These are phyloP conservation scores for Botryobasidium botryosum DNA, from an alignment of 768 basidiomycete genomes.

Conservation along the genomic window DNA sequence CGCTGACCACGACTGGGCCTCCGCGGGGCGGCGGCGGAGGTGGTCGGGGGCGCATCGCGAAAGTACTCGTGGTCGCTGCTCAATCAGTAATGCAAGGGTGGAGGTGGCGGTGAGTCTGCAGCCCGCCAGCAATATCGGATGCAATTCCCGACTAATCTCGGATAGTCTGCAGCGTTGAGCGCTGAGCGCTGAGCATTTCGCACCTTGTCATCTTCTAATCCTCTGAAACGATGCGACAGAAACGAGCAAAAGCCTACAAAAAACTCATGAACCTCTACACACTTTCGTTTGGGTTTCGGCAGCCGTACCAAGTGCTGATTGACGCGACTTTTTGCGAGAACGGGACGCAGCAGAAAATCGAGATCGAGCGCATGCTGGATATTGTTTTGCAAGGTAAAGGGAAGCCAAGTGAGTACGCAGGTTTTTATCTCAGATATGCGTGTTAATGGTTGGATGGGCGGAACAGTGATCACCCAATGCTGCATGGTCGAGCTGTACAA, in stretches of 20 bases:
- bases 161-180: too few species aligned
- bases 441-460: not conserved
- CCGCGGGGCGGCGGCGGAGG: too few species aligned
- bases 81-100: too few species aligned
- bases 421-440: not conserved
- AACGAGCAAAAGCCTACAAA: conserved; percentile 84
- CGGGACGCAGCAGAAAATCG: conserved; percentile 49
- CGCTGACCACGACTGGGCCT: too few species aligned
- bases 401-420: conserved; percentile 64
- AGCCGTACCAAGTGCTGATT: conserved; percentile 88
- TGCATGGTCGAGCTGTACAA: conserved; percentile 89
- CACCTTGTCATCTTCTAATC: too few species aligned
- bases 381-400: conserved; percentile 70
- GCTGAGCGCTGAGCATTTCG: too few species aligned
- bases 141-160: too few species aligned
- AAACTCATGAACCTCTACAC: conserved; percentile 87
- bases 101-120: too few species aligned
- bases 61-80: too few species aligned
- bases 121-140: too few species aligned
- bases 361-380: conserved; percentile 57
- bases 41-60: too few species aligned
- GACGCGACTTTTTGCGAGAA: conserved; percentile 71
- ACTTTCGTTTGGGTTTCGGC: conserved; percentile 74
- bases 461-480: conserved; percentile 94
- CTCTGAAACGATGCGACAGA: conserved; percentile 99